A percentile compares a stretch with the other conserved stretches of the same genome.
These are phyloP conservation scores for Beauveria varroae DNA, from an alignment of 2,329 filamentous ascomycete species.

Conservation along the genomic window DNA sequence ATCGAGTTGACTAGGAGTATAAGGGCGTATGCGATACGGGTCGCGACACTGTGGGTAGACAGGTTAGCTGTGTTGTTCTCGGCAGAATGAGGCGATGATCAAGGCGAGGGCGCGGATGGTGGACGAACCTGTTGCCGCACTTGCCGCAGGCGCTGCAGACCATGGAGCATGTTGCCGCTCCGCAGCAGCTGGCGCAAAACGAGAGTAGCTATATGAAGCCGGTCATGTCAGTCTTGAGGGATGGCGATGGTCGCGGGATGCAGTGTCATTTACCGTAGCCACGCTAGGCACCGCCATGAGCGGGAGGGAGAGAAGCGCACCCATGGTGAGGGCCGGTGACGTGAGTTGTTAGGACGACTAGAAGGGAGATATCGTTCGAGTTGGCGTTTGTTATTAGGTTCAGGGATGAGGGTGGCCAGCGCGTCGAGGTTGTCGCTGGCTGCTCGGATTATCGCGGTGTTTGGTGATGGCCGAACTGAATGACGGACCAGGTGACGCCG, in stretches of 20 bases:
- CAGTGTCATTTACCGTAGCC: slow-evolving; percentile 60
- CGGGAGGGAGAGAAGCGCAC: slow-evolving; percentile 82
- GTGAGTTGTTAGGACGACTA: not conserved
- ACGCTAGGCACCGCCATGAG: slow-evolving; percentile 81
- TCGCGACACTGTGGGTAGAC: slow-evolving; percentile 63
- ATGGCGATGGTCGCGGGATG: not conserved
- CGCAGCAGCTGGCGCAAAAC: slow-evolving; percentile 84
- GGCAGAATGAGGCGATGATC: not conserved
- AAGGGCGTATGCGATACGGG: slow-evolving; percentile 91
- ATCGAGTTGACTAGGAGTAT: slow-evolving; percentile 96
- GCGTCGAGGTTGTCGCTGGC: not conserved
- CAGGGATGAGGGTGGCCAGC: not conserved
- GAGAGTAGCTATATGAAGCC: slow-evolving; percentile 54
- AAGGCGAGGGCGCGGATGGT: not conserved
- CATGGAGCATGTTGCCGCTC: slow-evolving; percentile 91
- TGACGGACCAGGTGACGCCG: slow-evolving; percentile 1
- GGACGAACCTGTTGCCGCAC: slow-evolving; percentile 78
- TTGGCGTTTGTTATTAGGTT: too few species aligned
- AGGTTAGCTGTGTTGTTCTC: slow-evolving; percentile 15
- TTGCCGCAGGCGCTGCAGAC: slow-evolving; percentile 94
- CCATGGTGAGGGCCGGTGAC: slow-evolving; percentile 52
- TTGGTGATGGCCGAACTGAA: slow-evolving; percentile 7
- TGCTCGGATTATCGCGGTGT: not conserved
- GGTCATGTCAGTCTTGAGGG: slow-evolving; percentile 9
- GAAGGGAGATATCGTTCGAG: not conserved